Base-by-base conservation (phyloP, 2,329 filamentous ascomycete genomes). In the Hypoxylon sp. region DNA sequence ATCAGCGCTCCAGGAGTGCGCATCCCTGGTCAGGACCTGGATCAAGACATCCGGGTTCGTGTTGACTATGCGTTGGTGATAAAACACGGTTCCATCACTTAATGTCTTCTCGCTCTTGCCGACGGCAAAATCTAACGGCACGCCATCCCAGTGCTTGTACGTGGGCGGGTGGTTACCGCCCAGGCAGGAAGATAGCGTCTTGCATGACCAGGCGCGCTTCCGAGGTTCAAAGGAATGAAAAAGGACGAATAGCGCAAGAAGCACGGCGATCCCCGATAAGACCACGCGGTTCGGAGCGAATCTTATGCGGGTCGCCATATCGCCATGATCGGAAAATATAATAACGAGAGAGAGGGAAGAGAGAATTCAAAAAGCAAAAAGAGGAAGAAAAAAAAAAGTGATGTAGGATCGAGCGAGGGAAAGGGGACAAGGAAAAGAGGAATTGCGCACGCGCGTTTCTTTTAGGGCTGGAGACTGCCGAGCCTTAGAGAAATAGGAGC, bases 181-280 rank as follows among this genome's bases (percentile, higher is more conserved):
- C 10, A 77, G 31, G 50, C 75, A 77, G 6, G 73, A 73, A 13
- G 63, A 61, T 19, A 74, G 67, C 3, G 75, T 73, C 71, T 75
- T 75, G 63, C 75, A 76, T n/a, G 74, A 75, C 73, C 73, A 75
- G 22, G 75, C 72, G 9, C 74, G 70, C 22, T 67, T 64, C 54
- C 74, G 67, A 9, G 74, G 73, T 42, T 76, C 75, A 26, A 73
- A 74, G 1, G 73, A 74, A 59, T 74, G 74, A 44, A 74, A 74
- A 52, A 77, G 66, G n/a, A 75, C 13, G 33, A 76, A 46, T 42
- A 71, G 57, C 19, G 71, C 44, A 8, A 75, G 52, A 13, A 72
- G 29, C 17, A 67, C 67, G 10, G 68, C 68, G 26, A 71, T 35
- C 5, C 47, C 31, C 19, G 71, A 44, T 33, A 70, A 58, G 35